Evolutionary conservation across 169 alveolate species (phyloP).

Genomic region (Plasmodium relictum): DNA sequence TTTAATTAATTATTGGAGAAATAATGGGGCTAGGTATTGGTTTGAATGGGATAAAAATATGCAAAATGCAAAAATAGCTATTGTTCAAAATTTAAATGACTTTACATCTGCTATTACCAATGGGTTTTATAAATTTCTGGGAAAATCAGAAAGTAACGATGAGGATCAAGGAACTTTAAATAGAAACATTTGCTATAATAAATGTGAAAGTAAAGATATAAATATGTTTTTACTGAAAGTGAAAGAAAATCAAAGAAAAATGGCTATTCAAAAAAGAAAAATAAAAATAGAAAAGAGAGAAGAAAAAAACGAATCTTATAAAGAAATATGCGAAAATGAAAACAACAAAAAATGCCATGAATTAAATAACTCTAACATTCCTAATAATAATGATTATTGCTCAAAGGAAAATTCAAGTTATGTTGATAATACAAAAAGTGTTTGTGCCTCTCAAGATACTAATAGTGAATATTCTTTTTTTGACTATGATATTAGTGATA

Average conservation of each 20-base stretch:
- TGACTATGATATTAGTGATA: slow-evolving; percentile 48
- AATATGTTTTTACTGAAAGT: slow-evolving; percentile 76
- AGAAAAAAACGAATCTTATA: neutral
- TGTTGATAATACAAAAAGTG: slow-evolving; percentile 64
- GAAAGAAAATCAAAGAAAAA: slow-evolving; percentile 78
- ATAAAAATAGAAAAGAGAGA: slow-evolving; percentile 17
- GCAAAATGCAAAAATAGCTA: slow-evolving; percentile 83
- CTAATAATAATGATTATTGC: neutral
- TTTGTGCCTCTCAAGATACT: slow-evolving; percentile 70
- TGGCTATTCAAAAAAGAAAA: slow-evolving; percentile 67
- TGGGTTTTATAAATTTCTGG: slow-evolving; percentile 77
- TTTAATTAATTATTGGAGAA: slow-evolving; percentile 88
- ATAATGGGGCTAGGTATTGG: slow-evolving; percentile 89
- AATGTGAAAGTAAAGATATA: slow-evolving; percentile 78
- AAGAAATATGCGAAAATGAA: neutral
- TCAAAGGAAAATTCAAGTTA: slow-evolving; percentile 38
- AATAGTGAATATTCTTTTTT: slow-evolving; percentile 55
- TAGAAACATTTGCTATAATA: slow-evolving; percentile 74
- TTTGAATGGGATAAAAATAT: slow-evolving; percentile 89
- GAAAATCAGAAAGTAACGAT: slow-evolving; percentile 76
- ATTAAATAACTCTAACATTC: neutral
- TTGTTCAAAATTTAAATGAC: slow-evolving; percentile 81
- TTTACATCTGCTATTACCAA: slow-evolving; percentile 82
- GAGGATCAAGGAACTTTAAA: slow-evolving; percentile 75
- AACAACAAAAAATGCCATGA: neutral